These are phyloP conservation scores for Porodaedalea pini DNA, from an alignment of 1,284 basidiomycete genomes.

Conservation along the genomic window DNA sequence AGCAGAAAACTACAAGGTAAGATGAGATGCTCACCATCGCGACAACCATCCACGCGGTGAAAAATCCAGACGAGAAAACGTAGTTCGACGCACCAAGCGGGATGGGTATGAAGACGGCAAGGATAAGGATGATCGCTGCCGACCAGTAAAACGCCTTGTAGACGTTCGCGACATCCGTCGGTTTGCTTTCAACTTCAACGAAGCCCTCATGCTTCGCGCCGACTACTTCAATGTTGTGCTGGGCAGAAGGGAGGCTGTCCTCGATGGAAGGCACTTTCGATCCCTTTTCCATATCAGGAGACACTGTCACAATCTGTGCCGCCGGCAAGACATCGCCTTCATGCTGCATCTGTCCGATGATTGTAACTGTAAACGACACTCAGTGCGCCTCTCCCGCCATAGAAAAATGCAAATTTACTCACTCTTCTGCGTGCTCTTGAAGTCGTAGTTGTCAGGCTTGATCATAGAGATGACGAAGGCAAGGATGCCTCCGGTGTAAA, in stretches of 20 bases:
- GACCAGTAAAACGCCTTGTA: constrained; percentile 44
- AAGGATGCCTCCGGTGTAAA: constrained; percentile 44
- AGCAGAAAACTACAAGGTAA: constrained; percentile 2
- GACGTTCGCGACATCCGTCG: constrained; percentile 36
- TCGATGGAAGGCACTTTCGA: constrained; percentile 16
- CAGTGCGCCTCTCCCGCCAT: not conserved
- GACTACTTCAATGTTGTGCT: not conserved
- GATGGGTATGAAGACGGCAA: constrained; percentile 35
- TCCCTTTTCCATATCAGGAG: constrained; percentile 22
- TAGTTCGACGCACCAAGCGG: constrained; percentile 54
- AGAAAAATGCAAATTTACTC: constrained; percentile 31
- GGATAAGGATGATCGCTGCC: constrained; percentile 38
- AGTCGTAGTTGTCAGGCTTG: constrained; percentile 45
- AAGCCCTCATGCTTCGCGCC: not conserved
- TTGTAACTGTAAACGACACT: constrained; percentile 8
- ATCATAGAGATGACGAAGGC: constrained; percentile 41
- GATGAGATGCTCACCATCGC: constrained; percentile 44
- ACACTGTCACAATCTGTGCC: constrained; percentile 17
- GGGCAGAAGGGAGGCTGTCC: not conserved
- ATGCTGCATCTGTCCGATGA: constrained; percentile 5
- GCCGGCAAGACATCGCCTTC: constrained; percentile 1
- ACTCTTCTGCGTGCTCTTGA: constrained; percentile 43
- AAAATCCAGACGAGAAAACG: constrained; percentile 46
- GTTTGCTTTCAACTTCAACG: constrained; percentile 20
- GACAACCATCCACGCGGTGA: constrained; percentile 48